Evolutionary conservation across 768 basidiomycete species (phyloP).

Genomic region (Lactifluus pinguis): DNA sequence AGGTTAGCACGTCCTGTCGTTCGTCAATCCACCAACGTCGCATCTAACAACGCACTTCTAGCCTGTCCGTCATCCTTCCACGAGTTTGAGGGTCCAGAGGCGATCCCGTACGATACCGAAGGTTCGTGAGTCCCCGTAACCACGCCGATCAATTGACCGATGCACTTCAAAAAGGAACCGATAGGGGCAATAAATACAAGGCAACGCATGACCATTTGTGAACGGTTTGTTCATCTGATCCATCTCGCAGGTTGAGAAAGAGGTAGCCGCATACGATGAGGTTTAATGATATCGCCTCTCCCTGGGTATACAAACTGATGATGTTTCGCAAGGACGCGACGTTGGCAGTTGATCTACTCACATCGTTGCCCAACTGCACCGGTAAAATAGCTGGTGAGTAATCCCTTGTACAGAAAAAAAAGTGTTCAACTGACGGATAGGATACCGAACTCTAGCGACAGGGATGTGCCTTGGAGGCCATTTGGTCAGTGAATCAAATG

Average conservation of each 20-base stretch:
- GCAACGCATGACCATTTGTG: constrained; percentile 25
- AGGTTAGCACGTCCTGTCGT: constrained; percentile 36
- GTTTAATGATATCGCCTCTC: constrained; percentile 33
- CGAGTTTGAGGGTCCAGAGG: constrained; percentile 83
- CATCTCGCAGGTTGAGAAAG: constrained; percentile 70
- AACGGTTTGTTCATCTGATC: background rate
- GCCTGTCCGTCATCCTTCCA: constrained; percentile 85
- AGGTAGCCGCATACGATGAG: constrained; percentile 81
- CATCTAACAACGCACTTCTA: constrained; percentile 22
- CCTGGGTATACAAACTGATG: background rate
- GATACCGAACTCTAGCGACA: constrained; percentile 42
- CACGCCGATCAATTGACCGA: background rate
- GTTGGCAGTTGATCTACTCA: constrained; percentile 66
- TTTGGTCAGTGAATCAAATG: constrained; percentile 42
- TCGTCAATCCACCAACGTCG: background rate
- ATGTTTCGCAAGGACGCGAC: constrained; percentile 54
- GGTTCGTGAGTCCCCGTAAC: constrained; percentile 33
- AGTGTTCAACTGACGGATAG: no score
- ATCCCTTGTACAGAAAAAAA: background rate
- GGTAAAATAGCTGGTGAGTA: constrained; percentile 76
- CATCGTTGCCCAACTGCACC: constrained; percentile 71
- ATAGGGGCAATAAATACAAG: constrained; percentile 91
- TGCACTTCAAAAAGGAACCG: constrained; percentile 45
- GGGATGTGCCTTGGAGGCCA: constrained; percentile 92
- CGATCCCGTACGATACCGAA: constrained; percentile 83